A percentile compares a stretch with the other conserved stretches of the same genome.
Evolutionary conservation across 768 basidiomycete species (phyloP).

Genomic region (Cubamyces lactineus): DNA sequence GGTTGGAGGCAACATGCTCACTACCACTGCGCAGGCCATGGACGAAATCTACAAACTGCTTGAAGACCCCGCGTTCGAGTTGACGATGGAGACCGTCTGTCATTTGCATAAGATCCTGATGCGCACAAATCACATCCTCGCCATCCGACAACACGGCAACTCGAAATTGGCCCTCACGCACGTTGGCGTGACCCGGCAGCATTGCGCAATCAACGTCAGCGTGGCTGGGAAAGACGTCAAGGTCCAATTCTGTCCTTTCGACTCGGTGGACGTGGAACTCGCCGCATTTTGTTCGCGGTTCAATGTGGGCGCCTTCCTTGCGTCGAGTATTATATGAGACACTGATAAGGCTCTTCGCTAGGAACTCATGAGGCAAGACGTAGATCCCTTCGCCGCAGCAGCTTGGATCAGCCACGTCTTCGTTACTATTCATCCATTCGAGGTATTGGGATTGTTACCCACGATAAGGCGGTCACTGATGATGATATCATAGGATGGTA

Average conservation of each 20-base stretch:
- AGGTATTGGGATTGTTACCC: conserved; percentile 2
- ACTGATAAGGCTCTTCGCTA: not conserved
- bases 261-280: conserved; percentile 23
- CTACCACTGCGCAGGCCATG: conserved; percentile 1
- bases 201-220: conserved; percentile 18
- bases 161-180: conserved; percentile 4
- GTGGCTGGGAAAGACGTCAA: conserved; percentile 15
- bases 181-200: conserved; percentile 15
- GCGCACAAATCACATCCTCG: conserved; percentile 20
- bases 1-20: not conserved
- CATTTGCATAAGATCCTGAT: conserved; percentile 17
- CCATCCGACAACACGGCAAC: conserved; percentile 6
- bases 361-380: conserved; percentile 13
- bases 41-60: conserved; percentile 18
- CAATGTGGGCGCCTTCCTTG: conserved; percentile 3
- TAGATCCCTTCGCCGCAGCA: conserved; percentile 17
- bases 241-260: conserved; percentile 21
- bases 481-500: conserved; percentile 8
- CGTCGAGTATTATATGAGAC: not conserved
- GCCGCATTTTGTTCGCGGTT: conserved; percentile 18
- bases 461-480: too few relatives aligned
- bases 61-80: conserved; percentile 10
- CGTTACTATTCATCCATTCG: conserved; percentile 21
- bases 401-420: conserved; percentile 25
- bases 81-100: conserved; percentile 16